A percentile compares a stretch with the other conserved stretches of the same genome.
Conservation (phyloP, 2,329 filamentous ascomycete species). For the Verticillium nubilum region DNA sequence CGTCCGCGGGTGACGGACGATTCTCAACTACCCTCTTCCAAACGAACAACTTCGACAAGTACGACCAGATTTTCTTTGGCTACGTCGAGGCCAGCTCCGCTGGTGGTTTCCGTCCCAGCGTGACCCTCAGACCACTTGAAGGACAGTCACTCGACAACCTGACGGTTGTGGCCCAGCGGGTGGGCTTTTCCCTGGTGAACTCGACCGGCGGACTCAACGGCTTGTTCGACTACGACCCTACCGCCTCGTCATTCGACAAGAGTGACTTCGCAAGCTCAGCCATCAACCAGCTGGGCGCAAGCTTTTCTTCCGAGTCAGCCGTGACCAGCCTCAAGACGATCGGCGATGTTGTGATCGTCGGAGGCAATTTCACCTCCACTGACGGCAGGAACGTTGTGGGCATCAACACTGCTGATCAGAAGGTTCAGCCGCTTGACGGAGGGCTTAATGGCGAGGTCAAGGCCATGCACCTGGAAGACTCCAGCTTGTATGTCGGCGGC, state of each 20-base stretch:
- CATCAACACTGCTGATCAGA: slow-evolving; percentile 58
- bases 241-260: slow-evolving; percentile 48
- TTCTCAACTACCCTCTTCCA: slow-evolving; percentile 68
- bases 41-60: slow-evolving; percentile 95
- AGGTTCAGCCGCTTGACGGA: slow-evolving; percentile 56
- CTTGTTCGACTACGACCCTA: slow-evolving; percentile 81
- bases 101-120: slow-evolving; percentile 66
- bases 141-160: slow-evolving; percentile 58
- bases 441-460: slow-evolving; percentile 79
- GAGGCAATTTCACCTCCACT: slow-evolving; percentile 73
- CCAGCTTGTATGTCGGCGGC: slow-evolving; percentile 74
- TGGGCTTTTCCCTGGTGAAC: slow-evolving; percentile 70
- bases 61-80: slow-evolving; percentile 85
- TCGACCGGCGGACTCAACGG: slow-evolving; percentile 81
- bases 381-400: slow-evolving; percentile 71
- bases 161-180: slow-evolving; percentile 82
- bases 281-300: slow-evolving; percentile 70
- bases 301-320: slow-evolving; percentile 60
- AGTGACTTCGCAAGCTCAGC: slow-evolving; percentile 64
- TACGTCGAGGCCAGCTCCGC: slow-evolving; percentile 69
- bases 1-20: slow-evolving; percentile 37
- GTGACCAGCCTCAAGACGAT: slow-evolving; percentile 64
- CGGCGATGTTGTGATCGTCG: slow-evolving; percentile 66
- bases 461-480: slow-evolving; percentile 61
- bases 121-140: slow-evolving; percentile 68